phyloP scores from a whole-genome alignment of 2,329 filamentous ascomycete genomes.

The Neonectria coccinea region DNA sequence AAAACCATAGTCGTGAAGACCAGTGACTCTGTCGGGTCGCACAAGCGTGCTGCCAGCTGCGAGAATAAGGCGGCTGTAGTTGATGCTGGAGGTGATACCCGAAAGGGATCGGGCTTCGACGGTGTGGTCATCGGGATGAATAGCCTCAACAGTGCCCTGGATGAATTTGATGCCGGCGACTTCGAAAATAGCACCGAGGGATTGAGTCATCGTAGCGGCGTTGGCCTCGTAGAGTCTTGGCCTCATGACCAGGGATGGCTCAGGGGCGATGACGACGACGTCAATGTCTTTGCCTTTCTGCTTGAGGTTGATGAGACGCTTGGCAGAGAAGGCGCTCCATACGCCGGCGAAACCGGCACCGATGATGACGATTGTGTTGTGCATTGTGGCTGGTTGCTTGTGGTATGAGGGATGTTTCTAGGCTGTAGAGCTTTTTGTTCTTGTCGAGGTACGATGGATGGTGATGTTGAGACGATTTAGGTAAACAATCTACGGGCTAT shows the following conservation, averaged over 20 bases:
- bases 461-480: background rate
- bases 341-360: constrained; percentile 28
- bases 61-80: constrained; percentile 51
- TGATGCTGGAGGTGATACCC: constrained; percentile 3
- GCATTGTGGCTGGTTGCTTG: background rate
- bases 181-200: constrained; percentile 41
- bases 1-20: constrained; percentile 50
- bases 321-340: constrained; percentile 31
- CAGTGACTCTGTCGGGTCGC: constrained; percentile 40
- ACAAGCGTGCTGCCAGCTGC: constrained; percentile 52
- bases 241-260: constrained; percentile 47
- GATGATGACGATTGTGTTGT: constrained; percentile 26
- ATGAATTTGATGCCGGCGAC: constrained; percentile 44
- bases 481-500: no score
- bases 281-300: constrained; percentile 31
- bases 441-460: background rate
- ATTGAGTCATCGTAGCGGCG: constrained; percentile 36
- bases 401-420: background rate
- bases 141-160: constrained; percentile 36
- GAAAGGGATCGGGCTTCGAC: constrained; percentile 30
- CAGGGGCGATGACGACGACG: constrained; percentile 50
- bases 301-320: constrained; percentile 22
- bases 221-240: constrained; percentile 52
- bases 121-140: constrained; percentile 30
- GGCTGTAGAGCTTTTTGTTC: background rate